Evolutionary conservation across 2,329 filamentous ascomycete species (phyloP), one percentile per base, ranked within the genome.

Genomic region (Aspergillus fumigatiaffinis): DNA sequence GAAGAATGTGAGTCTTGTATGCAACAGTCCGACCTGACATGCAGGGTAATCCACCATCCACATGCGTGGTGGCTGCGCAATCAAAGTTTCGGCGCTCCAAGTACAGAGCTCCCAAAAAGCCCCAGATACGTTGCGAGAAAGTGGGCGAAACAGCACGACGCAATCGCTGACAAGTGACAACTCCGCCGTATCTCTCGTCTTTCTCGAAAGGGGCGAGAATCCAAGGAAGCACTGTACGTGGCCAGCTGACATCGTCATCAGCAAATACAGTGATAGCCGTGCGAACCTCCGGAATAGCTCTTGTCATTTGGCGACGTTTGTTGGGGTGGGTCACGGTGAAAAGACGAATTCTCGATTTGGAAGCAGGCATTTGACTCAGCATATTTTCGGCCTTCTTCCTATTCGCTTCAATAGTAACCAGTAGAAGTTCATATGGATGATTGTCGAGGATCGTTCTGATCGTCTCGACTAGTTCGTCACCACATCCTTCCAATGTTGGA

Each of bases 231-330:
- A 96, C 85, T 46, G 90, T 94, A 17, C 82, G 80, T 3, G 92
- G 92, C 89, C 93, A 96, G 66, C 89, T 92, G 60, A 97, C 93
- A 73, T 97, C 93, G 75, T 97, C 93, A 71, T 97, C 93, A 26
- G 92, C 92, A 79, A 97, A 91, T 67, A 97, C 84, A 41, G 91
- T 96, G 70, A 97, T 92, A 52, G 83, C 79, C 0, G 93, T 97
- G 64, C 80, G 82, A 57, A 97, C 91, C 64, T 91, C 84, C 21
- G 92, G 92, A 50, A 97, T 90, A 3, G 92, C 93, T 71, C 91
- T 85, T 73, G 91, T 95, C 71, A 97, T 92, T 74, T 97, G 93
- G 21, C 93, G 86, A 55, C 93, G 89, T 80, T 97, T 97, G 79
- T 97, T 97, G 65, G 93, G 92, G 71, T 96, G 92, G 59, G 84